Evolutionary conservation across 2,329 filamentous ascomycete species (phyloP), one percentile per base, ranked within the genome.

Genomic region (Elsinoe perseae): DNA sequence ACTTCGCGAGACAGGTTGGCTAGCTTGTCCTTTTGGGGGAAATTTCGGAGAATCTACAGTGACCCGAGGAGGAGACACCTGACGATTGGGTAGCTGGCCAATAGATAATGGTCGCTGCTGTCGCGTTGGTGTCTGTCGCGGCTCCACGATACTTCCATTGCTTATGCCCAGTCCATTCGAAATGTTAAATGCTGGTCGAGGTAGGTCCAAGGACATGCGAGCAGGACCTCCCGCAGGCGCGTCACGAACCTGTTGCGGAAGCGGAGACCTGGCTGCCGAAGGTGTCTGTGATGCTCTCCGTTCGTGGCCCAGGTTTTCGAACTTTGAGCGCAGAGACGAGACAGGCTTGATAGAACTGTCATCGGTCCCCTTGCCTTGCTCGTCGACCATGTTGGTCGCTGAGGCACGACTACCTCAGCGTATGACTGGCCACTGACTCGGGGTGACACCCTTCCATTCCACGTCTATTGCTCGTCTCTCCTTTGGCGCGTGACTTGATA

Each of bases 271-370:
- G 34, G 20, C 38, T 21, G 7, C 21, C 20, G 23, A 23, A 16
- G 52, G 56, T 18, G 43, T 21, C 7, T 61, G 60, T 18, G 63
- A 61, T 16, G 60, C 44, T 16, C 59, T 62, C 8, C 57, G 57
- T 21, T 65, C 62, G 40, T 68, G 68, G 20, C 64, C 62, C 75
- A 92, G 83, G 67, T 85, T 89, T 75, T 93, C 88, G 69, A 92
- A 93, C 64, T 87, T 84, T 61, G 86, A 88, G 60, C 85, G 80
- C 59, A 93, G 76, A 53, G 87, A 91, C 53, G 88, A 93, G 52
- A 93, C 87, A 23, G 89, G 87, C 74, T 84, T 88, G 64, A 91
- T 83, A 61, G 87, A 90, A 58, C 86, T 85, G 73, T 80, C 85
- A 77, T 91, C 87, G 58, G 83, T 83, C 71, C 81, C 85, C 64